These are phyloP conservation scores for Trametes meyenii DNA, from an alignment of 768 basidiomycete species.

Conservation along the genomic window DNA sequence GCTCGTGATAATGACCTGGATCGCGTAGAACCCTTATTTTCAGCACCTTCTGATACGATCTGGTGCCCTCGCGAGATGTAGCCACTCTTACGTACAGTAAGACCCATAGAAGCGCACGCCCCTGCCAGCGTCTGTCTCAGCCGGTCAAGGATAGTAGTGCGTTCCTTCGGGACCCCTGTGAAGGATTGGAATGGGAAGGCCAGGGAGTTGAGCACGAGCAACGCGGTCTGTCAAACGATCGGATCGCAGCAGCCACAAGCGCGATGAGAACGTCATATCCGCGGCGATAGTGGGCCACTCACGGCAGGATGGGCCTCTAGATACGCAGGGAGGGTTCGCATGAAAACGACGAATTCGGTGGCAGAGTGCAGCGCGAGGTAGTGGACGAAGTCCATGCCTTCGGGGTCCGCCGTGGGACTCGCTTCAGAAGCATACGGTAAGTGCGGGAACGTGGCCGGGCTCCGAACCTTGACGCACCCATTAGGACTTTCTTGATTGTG, in stretches of 20 bases:
- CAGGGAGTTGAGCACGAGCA: conserved; percentile 69
- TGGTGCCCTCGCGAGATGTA: conserved; percentile 16
- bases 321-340: conserved; percentile 54
- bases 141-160: conserved; percentile 48
- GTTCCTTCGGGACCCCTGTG: conserved; percentile 42
- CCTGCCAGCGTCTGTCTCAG: conserved; percentile 57
- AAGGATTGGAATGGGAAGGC: conserved; percentile 64
- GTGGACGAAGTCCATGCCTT: conserved; percentile 37
- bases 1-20: conserved; percentile 59
- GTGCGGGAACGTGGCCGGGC: conserved; percentile 1
- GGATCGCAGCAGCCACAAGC: conserved; percentile 17
- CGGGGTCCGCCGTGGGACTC: conserved; percentile 15
- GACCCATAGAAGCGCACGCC: conserved; percentile 46
- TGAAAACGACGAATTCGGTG: conserved; percentile 58
- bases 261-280: conserved; percentile 16
- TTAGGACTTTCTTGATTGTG: conserved; percentile 34
- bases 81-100: conserved; percentile 47
- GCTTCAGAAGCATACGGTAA: conserved; percentile 18
- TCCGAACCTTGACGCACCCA: conserved; percentile 23
- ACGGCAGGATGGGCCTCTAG: conserved; percentile 53
- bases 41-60: conserved; percentile 23
- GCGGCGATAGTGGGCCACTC: conserved; percentile 24
- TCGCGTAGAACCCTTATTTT: conserved; percentile 16
- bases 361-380: conserved; percentile 50
- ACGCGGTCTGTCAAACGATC: conserved; percentile 45